These are phyloP conservation scores for Retiboletus flavoniger DNA, from an alignment of 1,284 basidiomycete genomes.

Conservation along the genomic window DNA sequence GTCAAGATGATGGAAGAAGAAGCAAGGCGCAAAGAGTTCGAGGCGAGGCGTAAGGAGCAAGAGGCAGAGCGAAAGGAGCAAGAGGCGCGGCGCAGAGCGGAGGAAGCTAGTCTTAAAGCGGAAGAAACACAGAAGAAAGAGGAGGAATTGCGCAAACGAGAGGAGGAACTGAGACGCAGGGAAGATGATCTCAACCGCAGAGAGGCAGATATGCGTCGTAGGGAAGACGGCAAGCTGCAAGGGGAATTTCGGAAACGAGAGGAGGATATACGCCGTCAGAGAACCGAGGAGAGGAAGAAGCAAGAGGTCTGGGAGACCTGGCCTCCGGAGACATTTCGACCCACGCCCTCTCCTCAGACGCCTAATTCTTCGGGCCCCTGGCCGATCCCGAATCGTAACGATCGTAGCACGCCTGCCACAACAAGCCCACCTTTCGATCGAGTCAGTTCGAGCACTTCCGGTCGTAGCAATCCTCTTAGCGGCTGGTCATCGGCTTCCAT, in stretches of 20 bases:
- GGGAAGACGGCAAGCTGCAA: slow-evolving; percentile 28
- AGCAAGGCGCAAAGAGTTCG: slow-evolving; percentile 25
- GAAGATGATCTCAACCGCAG: slow-evolving; percentile 37
- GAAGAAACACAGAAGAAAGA: slow-evolving; percentile 30
- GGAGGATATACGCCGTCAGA: slow-evolving; percentile 45
- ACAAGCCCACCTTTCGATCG: slow-evolving; percentile 30
- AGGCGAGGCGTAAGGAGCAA: slow-evolving; percentile 33
- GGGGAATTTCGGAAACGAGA: slow-evolving; percentile 44
- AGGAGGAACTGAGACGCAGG: slow-evolving; percentile 31
- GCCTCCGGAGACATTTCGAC: slow-evolving; percentile 27
- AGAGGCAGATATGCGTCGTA: slow-evolving; percentile 32
- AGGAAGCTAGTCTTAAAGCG: slow-evolving; percentile 28
- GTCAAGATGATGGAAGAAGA: slow-evolving; percentile 34
- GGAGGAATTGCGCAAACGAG: slow-evolving; percentile 41
- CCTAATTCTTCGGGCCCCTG: slow-evolving; percentile 30
- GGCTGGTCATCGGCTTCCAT: slow-evolving; percentile 36
- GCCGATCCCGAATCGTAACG: slow-evolving; percentile 33
- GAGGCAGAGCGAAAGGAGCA: slow-evolving; percentile 32
- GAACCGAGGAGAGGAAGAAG: slow-evolving; percentile 41
- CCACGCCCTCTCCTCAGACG: slow-evolving; percentile 27
- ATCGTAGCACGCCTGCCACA: slow-evolving; percentile 21
- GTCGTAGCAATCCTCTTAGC: slow-evolving; percentile 24
- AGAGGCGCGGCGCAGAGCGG: slow-evolving; percentile 31
- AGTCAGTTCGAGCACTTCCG: slow-evolving; percentile 28
- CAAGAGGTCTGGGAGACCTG: slow-evolving; percentile 35